A percentile compares a stretch with the other conserved stretches of the same genome.
Conservation (phyloP, 345 rosid species). For the Eucalyptus regnans region DNA sequence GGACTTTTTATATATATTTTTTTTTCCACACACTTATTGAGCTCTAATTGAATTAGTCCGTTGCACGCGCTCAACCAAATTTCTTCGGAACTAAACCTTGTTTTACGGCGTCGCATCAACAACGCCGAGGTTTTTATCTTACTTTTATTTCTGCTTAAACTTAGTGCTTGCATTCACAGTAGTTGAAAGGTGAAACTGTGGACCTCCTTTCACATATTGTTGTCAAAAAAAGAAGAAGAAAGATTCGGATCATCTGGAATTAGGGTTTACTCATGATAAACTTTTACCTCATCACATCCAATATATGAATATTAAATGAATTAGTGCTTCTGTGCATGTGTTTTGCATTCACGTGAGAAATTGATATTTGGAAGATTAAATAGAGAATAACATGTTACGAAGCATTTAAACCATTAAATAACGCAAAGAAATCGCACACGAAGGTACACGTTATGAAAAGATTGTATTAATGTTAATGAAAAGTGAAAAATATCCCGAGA, state of each 20-base stretch:
- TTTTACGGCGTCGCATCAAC: too few relatives aligned
- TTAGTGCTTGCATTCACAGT: too few relatives aligned
- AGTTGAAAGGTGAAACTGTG: neutral
- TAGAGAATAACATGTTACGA: neutral
- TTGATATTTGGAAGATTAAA: neutral
- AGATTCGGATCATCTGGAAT: neutral
- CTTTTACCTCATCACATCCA: neutral
- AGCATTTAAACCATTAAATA: too few relatives aligned
- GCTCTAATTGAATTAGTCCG: too few relatives aligned
- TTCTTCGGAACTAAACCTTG: too few relatives aligned
- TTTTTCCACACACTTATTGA: too few relatives aligned
- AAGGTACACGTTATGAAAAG: too few relatives aligned
- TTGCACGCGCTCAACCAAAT: too few relatives aligned
- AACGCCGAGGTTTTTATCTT: too few relatives aligned
- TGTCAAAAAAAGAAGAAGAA: neutral
- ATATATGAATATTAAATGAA: neutral
- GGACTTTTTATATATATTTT: too few relatives aligned
- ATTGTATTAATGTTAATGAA: too few relatives aligned
- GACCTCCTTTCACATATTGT: neutral
- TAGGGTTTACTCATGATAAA: neutral
- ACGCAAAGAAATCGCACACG: neutral
- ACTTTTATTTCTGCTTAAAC: neutral
- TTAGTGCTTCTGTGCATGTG: neutral
- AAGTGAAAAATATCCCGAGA: neutral
- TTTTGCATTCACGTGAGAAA: neutral